Evolutionary conservation across 73 alveolate genomes (phyloP).

Genomic region (Stentor coeruleus): DNA sequence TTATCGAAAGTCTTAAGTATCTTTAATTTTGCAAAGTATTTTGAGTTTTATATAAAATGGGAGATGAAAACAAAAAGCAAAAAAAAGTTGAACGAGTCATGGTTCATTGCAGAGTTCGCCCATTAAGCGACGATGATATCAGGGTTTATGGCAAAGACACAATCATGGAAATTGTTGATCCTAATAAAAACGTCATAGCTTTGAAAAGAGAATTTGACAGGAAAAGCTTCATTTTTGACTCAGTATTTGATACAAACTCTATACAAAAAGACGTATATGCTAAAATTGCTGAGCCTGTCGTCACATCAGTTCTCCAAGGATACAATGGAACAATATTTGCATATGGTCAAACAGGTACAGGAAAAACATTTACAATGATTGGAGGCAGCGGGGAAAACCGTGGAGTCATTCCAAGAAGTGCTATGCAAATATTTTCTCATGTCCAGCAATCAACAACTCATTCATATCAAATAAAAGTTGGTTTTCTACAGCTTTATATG

Average conservation of each 20-base stretch:
- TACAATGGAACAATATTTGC: conserved; percentile 97
- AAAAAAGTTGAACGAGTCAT: conserved; percentile 2
- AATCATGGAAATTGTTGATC: conserved; percentile 40
- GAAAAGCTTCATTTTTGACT: conserved; percentile 71
- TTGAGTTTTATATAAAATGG: neutral
- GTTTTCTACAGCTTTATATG: conserved; percentile 90
- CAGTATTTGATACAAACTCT: conserved; percentile 71
- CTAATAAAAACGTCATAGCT: conserved; percentile 26
- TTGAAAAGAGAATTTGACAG: conserved; percentile 68
- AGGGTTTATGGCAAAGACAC: neutral
- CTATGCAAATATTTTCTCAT: conserved; percentile 75
- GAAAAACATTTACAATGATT: conserved; percentile 95
- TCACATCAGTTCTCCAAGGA: conserved; percentile 82
- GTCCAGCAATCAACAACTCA: conserved; percentile 52
- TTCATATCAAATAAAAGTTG: conserved; percentile 54
- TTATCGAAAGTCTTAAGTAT: no score
- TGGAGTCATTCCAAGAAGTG: conserved; percentile 93
- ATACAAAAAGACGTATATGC: conserved; percentile 72
- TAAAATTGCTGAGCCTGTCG: conserved; percentile 70
- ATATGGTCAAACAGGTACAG: conserved; percentile 98
- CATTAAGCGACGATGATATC: conserved; percentile 6
- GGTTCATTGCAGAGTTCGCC: conserved; percentile 22
- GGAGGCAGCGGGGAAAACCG: conserved; percentile 63
- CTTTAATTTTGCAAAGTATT: no score
- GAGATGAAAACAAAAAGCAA: conserved; percentile 6